Base-by-base conservation (phyloP, 805 yeast genomes). In the Danielozyma ontarioensis region DNA sequence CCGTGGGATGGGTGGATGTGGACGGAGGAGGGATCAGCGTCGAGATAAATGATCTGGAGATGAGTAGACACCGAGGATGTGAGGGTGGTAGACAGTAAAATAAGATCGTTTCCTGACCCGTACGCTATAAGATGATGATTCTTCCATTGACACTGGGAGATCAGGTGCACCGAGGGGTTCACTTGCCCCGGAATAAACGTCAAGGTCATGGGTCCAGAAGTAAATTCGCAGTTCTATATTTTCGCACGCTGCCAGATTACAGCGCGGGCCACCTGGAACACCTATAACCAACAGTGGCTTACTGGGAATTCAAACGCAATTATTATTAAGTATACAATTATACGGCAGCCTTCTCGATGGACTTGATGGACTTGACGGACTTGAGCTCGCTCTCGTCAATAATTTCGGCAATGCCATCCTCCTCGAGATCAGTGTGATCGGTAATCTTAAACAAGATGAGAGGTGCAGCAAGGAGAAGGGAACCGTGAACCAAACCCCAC, bases 171-270 rank as follows among this genome's bases (percentile, higher is more conserved):
- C 1, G 74, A 53, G 28, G 64, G 57, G 52, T 80, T 83, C 13
- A 93, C 93, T 51, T 84, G 85, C 2, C 97, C 97, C 2, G 96
- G 96, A 28, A 85, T 74, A 49, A 83, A 80, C 37, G 76, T 76
- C 34, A 83, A 55, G 4, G 82, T 65, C 87, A 81, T 78, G 16
- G 29, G 26, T n/a, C n/a, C n/a, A n/a, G n/a, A n/a, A n/a, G n/a
- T n/a, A n/a, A n/a, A n/a, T n/a, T n/a, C n/a, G n/a, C n/a, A n/a
- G n/a, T n/a, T n/a, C n/a, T n/a, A n/a, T n/a, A n/a, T n/a, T n/a
- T n/a, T n/a, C n/a, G n/a, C n/a, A n/a, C n/a, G n/a, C n/a, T n/a
- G n/a, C n/a, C n/a, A n/a, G n/a, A n/a, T n/a, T n/a, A n/a, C n/a
- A n/a, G n/a, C n/a, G n/a, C n/a, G n/a, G n/a, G n/a, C n/a, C n/a